These are phyloP conservation scores for Ogataea pilisensis DNA, from an alignment of 805 yeast genomes.

Conservation along the genomic window DNA sequence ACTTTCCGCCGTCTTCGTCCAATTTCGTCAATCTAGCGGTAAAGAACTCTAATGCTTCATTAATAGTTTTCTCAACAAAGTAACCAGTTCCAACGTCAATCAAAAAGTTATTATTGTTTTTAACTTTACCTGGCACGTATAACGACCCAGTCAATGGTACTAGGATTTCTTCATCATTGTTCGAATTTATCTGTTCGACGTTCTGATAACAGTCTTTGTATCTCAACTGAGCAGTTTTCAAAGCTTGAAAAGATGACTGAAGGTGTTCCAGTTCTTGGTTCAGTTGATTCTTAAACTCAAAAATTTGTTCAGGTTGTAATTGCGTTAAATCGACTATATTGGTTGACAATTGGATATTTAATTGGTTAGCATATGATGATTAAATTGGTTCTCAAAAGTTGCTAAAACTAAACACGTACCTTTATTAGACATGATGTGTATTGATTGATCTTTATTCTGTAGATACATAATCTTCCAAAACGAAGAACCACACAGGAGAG, in stretches of 20 bases:
- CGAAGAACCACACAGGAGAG: too few species aligned
- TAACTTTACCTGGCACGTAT: constrained; percentile 81
- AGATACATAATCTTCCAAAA: too few species aligned
- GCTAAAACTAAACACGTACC: too few species aligned
- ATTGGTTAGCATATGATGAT: too few species aligned
- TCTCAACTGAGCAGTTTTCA: constrained; percentile 76
- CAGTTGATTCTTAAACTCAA: constrained; percentile 76
- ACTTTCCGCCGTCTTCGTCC: constrained; percentile 65
- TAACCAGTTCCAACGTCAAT: constrained; percentile 98
- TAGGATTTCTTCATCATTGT: constrained; percentile 50
- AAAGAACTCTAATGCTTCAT: constrained; percentile 69
- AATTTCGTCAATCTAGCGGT: constrained; percentile 69
- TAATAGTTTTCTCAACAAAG: constrained; percentile 72
- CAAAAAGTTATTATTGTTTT: constrained; percentile 62
- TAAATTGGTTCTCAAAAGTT: too few species aligned
- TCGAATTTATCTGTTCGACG: constrained; percentile 46
- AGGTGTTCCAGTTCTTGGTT: constrained; percentile 86
- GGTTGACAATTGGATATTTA: not conserved
- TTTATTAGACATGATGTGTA: constrained; percentile 1
- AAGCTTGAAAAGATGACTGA: constrained; percentile 76
- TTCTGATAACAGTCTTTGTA: constrained; percentile 76
- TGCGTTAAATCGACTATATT: constrained; percentile 53
- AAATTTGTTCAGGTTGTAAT: constrained; percentile 78
- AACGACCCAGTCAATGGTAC: constrained; percentile 88
- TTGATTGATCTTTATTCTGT: too few species aligned